Evolutionary conservation across 2,329 filamentous ascomycete species (phyloP), one percentile per base, ranked within the genome.

Genomic region (Sclerotinia spermophila): DNA sequence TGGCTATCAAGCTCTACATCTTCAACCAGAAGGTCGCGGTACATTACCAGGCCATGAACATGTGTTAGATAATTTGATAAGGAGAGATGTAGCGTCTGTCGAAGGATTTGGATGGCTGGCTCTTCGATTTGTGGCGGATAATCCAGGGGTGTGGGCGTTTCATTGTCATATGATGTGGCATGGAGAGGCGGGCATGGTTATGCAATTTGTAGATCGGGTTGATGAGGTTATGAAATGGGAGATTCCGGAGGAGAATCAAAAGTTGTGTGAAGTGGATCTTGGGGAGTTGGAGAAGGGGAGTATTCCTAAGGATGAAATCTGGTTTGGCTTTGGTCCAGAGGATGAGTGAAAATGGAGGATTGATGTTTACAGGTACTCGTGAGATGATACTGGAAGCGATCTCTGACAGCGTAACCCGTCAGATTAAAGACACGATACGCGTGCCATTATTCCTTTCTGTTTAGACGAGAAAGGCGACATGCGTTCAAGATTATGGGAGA

Each of bases 161-260:
- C 86, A 88, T 76, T 89, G 86, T 73, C 86, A 89, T 73, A 84
- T 87, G 71, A 80, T 82, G 0, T 89, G 87, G 87, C 87, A 89
- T 75, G 81, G 83, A 0, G 86, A 87, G 73, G 84, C 86, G 1
- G 86, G 87, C 1, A 82, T 89, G 81, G 71, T 84, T 44, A 89
- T 90, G 87, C 86, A 88, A 77, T 83, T 90, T 68, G 74, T 87
- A 40, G 84, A 83, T 11, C 79, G 83, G 42, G 79, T 82, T 17
- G 84, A 87, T 59, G 79, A 79, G 53, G 78, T 89, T 72, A 78
- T 75, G 40, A 76, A 70, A 13, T 83, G 81, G 80, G 69, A 77
- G 27, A 55, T 88, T 3, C 84, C 86, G 0, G 79, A 80, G 30
- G 82, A 82, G 19, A 82, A 84, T 62, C 79, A 76, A 45, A 79